Percentiles rank a stretch among this genome's conserved stretches.
Conservation (phyloP, 176 grass and related monocot genomes). For the Melocanna baccifera region DNA sequence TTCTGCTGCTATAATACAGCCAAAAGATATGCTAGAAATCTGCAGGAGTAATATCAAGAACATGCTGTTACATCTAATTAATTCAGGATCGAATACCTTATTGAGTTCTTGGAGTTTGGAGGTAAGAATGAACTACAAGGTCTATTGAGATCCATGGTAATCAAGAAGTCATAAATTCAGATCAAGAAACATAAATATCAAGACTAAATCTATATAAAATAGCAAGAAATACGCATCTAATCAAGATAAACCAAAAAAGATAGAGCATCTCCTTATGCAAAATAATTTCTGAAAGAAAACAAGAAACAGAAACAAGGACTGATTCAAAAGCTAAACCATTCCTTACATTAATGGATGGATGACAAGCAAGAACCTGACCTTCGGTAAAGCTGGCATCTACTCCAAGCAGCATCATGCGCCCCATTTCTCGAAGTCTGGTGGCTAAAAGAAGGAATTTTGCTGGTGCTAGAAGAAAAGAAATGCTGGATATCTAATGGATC, state of each 20-base stretch:
- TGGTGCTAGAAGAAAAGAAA: conserved; percentile 25
- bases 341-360: conserved; percentile 14
- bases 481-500: conserved; percentile 17
- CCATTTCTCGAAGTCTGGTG: conserved; percentile 28
- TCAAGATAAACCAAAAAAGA: neutral
- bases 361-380: conserved; percentile 41
- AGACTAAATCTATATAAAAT: neutral
- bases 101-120: neutral
- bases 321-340: conserved; percentile 23
- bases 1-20: neutral
- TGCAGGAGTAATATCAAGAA: conserved; percentile 18
- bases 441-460: conserved; percentile 23
- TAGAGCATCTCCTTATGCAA: neutral
- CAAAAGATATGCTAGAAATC: conserved; percentile 32
- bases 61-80: neutral
- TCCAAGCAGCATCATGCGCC: conserved; percentile 42
- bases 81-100: neutral
- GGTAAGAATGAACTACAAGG: conserved; percentile 3
- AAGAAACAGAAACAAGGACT: conserved; percentile 1
- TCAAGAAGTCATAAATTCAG: conserved; percentile 28
- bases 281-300: neutral
- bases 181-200: conserved; percentile 21
- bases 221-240: conserved; percentile 36
- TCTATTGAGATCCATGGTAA: conserved; percentile 41
- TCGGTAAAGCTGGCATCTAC: conserved; percentile 24